Conservation (phyloP, 805 yeast genomes). For the Grigorovia transvaalensis region DNA sequence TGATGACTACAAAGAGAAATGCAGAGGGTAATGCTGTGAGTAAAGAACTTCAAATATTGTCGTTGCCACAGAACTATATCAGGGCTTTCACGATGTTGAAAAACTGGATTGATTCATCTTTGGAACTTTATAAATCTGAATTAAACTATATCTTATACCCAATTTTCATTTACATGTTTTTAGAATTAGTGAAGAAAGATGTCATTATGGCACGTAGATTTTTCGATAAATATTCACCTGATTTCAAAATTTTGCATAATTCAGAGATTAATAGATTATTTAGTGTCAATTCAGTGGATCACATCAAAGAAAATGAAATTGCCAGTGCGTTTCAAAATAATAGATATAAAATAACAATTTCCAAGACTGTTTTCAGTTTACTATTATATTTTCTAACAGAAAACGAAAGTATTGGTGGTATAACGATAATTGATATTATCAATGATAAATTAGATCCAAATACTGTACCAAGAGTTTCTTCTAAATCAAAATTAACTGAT, state of each 20-base stretch:
- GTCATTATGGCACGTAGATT: conserved; percentile 57
- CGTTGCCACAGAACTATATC: conserved; percentile 54
- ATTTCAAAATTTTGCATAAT: conserved; percentile 67
- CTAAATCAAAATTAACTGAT: conserved; percentile 24
- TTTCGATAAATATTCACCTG: conserved; percentile 62
- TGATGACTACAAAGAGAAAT: conserved; percentile 21
- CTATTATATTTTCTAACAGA: conserved; percentile 81
- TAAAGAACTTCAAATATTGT: conserved; percentile 15
- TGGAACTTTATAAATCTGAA: conserved; percentile 87
- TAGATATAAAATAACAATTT: conserved; percentile 64
- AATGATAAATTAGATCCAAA: conserved; percentile 65
- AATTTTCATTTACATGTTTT: conserved; percentile 78
- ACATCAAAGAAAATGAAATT: conserved; percentile 69
- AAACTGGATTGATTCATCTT: conserved; percentile 83
- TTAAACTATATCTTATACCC: conserved; percentile 79
- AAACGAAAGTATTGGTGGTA: conserved; percentile 86
- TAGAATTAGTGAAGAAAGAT: conserved; percentile 64
- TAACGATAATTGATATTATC: conserved; percentile 70
- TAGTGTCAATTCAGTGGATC: conserved; percentile 69
- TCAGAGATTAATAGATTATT: conserved; percentile 63
- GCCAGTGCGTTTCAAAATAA: conserved; percentile 65
- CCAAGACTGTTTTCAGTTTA: conserved; percentile 76
- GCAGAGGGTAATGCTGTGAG: conserved; percentile 19
- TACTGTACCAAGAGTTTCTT: conserved; percentile 29
- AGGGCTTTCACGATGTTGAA: conserved; percentile 72